Evolutionary conservation across 2,329 filamentous ascomycete genomes (phyloP), one percentile per base, ranked within the genome.

Genomic region (Apiospora sp.): DNA sequence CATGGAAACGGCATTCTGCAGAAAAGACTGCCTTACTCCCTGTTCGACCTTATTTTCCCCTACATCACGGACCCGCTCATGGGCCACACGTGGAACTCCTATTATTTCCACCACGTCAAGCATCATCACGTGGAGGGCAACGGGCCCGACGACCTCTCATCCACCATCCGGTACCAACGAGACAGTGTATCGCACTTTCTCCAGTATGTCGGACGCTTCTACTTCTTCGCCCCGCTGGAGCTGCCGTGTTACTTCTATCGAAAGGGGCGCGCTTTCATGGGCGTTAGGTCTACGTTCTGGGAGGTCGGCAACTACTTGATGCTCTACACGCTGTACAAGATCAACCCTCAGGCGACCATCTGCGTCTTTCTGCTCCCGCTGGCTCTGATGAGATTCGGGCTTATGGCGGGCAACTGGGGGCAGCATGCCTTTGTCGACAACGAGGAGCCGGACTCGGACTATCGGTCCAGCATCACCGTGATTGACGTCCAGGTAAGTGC

Each of bases 341-440:
- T 87, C 68, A 89, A 91, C 79, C 79, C 85, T 27, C 83, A 83
- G 2, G 89, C 93, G 0, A 89, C 92, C 0, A 78, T 89, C 6
- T 94, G 92, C 76, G 90, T 90, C 0, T 87, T 94, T 41, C 77
- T 95, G 0, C 79, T 94, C 1, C 93, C 93, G 0, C 85, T 95
- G 27, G 75, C 88, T 2, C 81, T 92, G 43, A 87, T 95, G 81
- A 87, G 93, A 0, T 76, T 94, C 24, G 93, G 91, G 0, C 81
- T 96, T 75, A 96, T 95, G 93, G 87, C 93, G 10, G 93, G 93
- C 1, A 96, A 96, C 79, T 96, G 93, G 92, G 93, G 92, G 4
- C 93, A 96, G 80, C 93, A 96, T 80, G 93, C 93, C 1, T 91
- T 96, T 75, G 93, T 96, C 8, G 93, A 96, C 77, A 89, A 91